Percentiles rank a stretch among this genome's conserved stretches.
Conservation (phyloP, 1,284 basidiomycete genomes). For the Leccinum discolor region DNA sequence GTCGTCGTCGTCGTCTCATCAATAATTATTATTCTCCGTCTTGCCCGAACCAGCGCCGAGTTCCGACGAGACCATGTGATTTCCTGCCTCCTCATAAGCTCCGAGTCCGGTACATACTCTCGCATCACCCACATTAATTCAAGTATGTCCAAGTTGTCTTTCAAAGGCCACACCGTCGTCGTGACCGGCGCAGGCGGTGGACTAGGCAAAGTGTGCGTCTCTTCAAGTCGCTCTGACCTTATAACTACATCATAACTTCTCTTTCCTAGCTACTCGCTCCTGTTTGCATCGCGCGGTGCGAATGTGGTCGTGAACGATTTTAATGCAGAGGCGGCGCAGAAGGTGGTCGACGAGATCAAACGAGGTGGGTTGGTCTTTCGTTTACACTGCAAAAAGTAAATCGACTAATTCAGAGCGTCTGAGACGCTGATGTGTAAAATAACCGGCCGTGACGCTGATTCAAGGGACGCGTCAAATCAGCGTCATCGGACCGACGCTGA, state of each 20-base stretch:
- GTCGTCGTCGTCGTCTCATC: conserved; percentile 20
- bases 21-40: conserved; percentile 25
- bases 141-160: conserved; percentile 53
- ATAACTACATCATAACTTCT: neutral
- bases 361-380: conserved; percentile 53
- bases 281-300: conserved; percentile 91
- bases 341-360: conserved; percentile 90
- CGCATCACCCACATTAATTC: neutral
- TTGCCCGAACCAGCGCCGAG: neutral
- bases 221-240: conserved; percentile 31
- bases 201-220: conserved; percentile 79
- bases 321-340: conserved; percentile 86
- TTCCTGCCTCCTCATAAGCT: conserved; percentile 6
- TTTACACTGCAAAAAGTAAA: conserved; percentile 1
- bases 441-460: too few species aligned
- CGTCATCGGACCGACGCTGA: too few species aligned
- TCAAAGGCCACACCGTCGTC: conserved; percentile 92
- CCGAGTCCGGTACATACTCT: neutral
- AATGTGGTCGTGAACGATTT: conserved; percentile 98
- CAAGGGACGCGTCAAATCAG: too few species aligned
- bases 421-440: too few species aligned
- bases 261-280: conserved; percentile 77
- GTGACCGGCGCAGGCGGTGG: conserved; percentile 97
- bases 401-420: too few species aligned
- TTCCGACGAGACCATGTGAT: conserved; percentile 25